These are phyloP conservation scores for Pezicula rhizophila DNA, from an alignment of 2,329 filamentous ascomycete genomes.

Conservation along the genomic window DNA sequence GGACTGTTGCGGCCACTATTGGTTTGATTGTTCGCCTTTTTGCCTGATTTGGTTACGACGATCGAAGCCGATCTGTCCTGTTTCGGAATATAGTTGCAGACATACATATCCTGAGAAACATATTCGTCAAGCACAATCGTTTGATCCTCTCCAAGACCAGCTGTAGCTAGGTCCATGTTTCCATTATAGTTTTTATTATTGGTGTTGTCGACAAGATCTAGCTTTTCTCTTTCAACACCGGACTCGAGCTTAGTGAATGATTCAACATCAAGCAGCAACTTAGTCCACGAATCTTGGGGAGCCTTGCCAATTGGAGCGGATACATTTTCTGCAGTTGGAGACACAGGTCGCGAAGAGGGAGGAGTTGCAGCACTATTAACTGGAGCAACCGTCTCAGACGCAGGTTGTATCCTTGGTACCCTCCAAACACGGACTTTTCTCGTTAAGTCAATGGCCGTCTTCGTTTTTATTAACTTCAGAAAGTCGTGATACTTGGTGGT, in stretches of 20 bases:
- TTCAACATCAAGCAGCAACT: conserved; percentile 42
- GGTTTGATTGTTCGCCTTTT: conserved; percentile 31
- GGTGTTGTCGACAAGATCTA: conserved; percentile 65
- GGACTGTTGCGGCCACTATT: conserved; percentile 67
- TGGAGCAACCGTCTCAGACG: conserved; percentile 26
- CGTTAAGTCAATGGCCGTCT: conserved; percentile 58
- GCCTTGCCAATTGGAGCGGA: conserved; percentile 10
- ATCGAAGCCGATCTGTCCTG: conserved; percentile 14
- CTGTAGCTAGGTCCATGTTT: conserved; percentile 54
- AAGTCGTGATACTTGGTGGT: conserved; percentile 68
- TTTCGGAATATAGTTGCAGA: conserved; percentile 41
- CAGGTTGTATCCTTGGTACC: conserved; percentile 20
- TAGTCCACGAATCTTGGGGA: conserved; percentile 33
- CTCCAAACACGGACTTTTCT: conserved; percentile 65
- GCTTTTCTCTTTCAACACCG: conserved; percentile 56
- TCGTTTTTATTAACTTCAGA: conserved; percentile 64
- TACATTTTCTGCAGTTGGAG: conserved; percentile 12
- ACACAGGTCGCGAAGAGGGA: conserved; percentile 24
- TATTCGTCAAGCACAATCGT: conserved; percentile 81
- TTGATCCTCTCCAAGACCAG: conserved; percentile 65
- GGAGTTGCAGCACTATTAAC: conserved; percentile 37
- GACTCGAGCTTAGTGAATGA: conserved; percentile 57
- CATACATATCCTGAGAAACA: conserved; percentile 51
- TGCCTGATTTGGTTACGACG: conserved; percentile 12
- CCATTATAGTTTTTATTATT: conserved; percentile 74